Evolutionary conservation across 1,284 basidiomycete species (phyloP), one percentile per base, ranked within the genome.

Genomic region (Cerioporus squamosus): DNA sequence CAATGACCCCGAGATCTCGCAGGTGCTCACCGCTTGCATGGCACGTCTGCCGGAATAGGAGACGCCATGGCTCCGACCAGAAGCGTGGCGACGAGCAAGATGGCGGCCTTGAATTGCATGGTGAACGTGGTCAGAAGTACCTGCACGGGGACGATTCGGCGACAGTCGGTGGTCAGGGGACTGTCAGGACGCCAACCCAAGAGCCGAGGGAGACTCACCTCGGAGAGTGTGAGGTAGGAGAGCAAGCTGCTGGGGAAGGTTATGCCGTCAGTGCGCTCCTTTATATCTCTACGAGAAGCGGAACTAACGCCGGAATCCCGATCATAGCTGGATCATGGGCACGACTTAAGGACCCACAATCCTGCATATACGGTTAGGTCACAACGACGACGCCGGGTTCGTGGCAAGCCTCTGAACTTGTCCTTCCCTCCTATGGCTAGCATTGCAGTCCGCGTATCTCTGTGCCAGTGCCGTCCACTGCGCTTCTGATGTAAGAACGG

Each of bases 21-120:
- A 17, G n/a, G 24, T 20, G 39, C 47, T 47, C 17, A 55, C 53
- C 58, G 54, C 44, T 40, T 55, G 49, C 40, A 40, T 10, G 49
- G 40, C 20, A 43, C 18, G 17, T 55, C 31, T 6, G 49, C 42
- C 5, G 53, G 52, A 23, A 59, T 24, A n/a, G 57, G 57, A 9
- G 44, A 26, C 3, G 51, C 53, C 17, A 60, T 24, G 24, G 52
- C 50, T 3, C 50, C 40, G 22, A 43, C 53, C n/a, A 56, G 15
- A 29, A 56, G 26, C 17, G 42, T 46, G 5, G 59, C 46, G 46
- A 60, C 31, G 10, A 56, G 8, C 23, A 56, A 3, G 20, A 56
- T 10, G 29, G 20, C 33, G 14, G 50, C 33, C 36, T 56, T 56
- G 53, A 60, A 56, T 29, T 53, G 50, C 59, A 60, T 60, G 15